Evolutionary conservation across 1,284 basidiomycete species (phyloP).

Genomic region (Ceratobasidium sp.): DNA sequence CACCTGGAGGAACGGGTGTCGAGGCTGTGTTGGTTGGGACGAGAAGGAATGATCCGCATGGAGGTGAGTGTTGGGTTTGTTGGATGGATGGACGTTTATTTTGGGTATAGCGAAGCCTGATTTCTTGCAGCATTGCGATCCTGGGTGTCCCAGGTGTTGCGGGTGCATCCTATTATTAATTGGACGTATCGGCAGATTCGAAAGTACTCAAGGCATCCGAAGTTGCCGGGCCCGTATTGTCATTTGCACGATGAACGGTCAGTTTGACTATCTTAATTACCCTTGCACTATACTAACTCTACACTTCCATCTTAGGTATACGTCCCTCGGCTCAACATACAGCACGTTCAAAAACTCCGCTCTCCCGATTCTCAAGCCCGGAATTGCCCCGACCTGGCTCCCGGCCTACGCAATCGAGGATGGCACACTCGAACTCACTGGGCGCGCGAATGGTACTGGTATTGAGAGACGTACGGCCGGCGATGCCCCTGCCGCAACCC

Average conservation of each 20-base stretch:
- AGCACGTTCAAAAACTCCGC: constrained; percentile 94
- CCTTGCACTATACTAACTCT: constrained; percentile 19
- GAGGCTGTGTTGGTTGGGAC: constrained; percentile 92
- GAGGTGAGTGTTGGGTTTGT: constrained; percentile 69
- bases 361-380: constrained; percentile 48
- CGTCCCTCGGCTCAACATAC: constrained; percentile 93
- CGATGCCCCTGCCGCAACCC: neutral
- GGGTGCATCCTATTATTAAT: constrained; percentile 96
- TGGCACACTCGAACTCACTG: constrained; percentile 77
- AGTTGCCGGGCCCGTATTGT: constrained; percentile 87
- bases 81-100: neutral
- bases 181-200: constrained; percentile 94
- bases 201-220: constrained; percentile 76
- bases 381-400: constrained; percentile 61
- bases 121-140: constrained; percentile 83
- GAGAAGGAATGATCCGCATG: constrained; percentile 90
- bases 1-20: constrained; percentile 58
- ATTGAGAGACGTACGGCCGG: constrained; percentile 24
- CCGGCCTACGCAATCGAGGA: constrained; percentile 88
- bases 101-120: constrained; percentile 64
- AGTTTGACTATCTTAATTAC: constrained; percentile 52
- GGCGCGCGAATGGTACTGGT: constrained; percentile 53
- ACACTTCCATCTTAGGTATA: constrained; percentile 81
- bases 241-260: constrained; percentile 91
- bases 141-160: constrained; percentile 88